These are phyloP conservation scores for Wickerhamiella vanderwaltii DNA, from an alignment of 805 yeast genomes.

Conservation along the genomic window DNA sequence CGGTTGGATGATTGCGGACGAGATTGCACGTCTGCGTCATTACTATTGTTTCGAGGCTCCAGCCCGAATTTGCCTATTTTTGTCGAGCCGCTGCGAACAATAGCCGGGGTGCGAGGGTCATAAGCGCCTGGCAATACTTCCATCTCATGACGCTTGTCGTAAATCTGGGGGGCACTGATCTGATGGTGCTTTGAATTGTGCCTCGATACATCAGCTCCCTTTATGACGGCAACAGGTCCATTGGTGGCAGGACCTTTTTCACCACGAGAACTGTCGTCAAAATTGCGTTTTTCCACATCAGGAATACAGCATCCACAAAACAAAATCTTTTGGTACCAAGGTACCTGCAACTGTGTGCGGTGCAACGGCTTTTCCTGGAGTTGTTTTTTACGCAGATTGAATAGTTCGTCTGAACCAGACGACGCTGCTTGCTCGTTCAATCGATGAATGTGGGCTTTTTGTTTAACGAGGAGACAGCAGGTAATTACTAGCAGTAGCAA, in stretches of 20 bases:
- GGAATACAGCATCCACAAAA: slow-evolving; percentile 4
- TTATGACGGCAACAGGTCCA: too few relatives aligned
- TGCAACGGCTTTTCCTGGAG: neutral
- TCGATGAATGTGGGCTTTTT: slow-evolving; percentile 1
- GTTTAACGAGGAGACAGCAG: slow-evolving; percentile 11
- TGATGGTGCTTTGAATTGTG: neutral
- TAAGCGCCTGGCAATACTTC: slow-evolving; percentile 1
- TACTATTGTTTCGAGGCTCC: too few relatives aligned
- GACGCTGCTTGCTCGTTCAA: slow-evolving; percentile 1
- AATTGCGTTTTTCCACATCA: too few relatives aligned
- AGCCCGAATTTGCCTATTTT: too few relatives aligned
- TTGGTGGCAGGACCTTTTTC: too few relatives aligned
- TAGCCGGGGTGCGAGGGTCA: too few relatives aligned
- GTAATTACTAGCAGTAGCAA: slow-evolving; percentile 9
- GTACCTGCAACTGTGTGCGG: neutral
- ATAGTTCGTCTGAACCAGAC: neutral
- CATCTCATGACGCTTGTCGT: slow-evolving; percentile 4
- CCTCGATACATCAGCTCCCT: too few relatives aligned
- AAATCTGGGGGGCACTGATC: neutral
- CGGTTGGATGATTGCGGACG: too few relatives aligned
- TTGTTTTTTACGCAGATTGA: slow-evolving; percentile 2
- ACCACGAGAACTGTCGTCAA: too few relatives aligned
- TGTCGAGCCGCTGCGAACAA: too few relatives aligned
- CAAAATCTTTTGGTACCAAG: slow-evolving; percentile 4
- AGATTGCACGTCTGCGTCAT: too few relatives aligned